Evolutionary conservation across 192 early-diverging fungal species (phyloP), one percentile per base, ranked within the genome.

Genomic region (Dissophora ornata): DNA sequence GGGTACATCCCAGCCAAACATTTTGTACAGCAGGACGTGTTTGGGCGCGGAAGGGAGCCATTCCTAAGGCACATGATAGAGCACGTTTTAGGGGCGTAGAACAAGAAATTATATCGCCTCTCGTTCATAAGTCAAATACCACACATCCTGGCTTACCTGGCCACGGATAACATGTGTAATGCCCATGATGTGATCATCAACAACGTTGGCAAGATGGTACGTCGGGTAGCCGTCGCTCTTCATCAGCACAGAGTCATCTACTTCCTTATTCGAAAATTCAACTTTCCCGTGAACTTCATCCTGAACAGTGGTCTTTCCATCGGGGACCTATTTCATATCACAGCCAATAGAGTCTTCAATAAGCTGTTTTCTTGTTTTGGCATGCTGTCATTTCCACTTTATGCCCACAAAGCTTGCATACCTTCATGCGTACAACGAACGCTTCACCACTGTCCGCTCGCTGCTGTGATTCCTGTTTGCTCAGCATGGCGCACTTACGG

Each of bases 21-120:
- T 90, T 21, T 81, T 65, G 79, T 96, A 96, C 19, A 98, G 84
- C 5, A 94, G 69, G 2, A 94, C 62, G 81, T 98, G 96, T 67
- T 96, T 97, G 34, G 96, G 95, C 11, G 94, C 96, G 10, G 95
- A 96, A 22, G 94, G 84, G 29, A 98, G 84, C 96, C 96, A 98
- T 80, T 98, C 96, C 80, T 87, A 62, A 32, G 10, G 10, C 25
- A 9, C 21, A 59, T 1, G 6, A 38, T 33, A 22, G 29, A 1
- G 29, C 11, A 44, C n/a, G 29, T 28, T 22, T 22, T 38, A 26
- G 42, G 4, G n/a, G n/a, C n/a, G n/a, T n/a, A n/a, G n/a, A n/a
- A n/a, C n/a, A n/a, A n/a, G n/a, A n/a, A n/a, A n/a, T n/a, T n/a
- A n/a, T n/a, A n/a, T n/a, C n/a, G n/a, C n/a, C n/a, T n/a, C n/a